These are phyloP conservation scores for Comarum palustre DNA, from an alignment of 306 rosid genomes.

Conservation along the genomic window DNA sequence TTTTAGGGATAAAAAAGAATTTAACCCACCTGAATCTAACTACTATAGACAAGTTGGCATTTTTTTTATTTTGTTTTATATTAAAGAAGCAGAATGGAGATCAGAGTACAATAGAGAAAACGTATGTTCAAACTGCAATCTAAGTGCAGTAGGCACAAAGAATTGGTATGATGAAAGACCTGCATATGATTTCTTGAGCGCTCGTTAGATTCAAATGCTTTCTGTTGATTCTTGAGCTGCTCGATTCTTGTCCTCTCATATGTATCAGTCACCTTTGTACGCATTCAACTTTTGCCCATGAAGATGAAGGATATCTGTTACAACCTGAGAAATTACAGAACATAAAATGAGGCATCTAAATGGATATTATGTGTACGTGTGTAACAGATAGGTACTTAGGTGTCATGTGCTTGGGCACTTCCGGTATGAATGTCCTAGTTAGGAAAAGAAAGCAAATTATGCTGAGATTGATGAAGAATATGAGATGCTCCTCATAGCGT, in stretches of 20 bases:
- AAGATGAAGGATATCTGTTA: constrained; percentile 84
- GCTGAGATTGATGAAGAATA: too few species aligned
- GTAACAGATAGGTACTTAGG: neutral
- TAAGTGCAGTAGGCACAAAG: neutral
- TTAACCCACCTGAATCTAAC: neutral
- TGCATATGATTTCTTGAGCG: constrained; percentile 93
- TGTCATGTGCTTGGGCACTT: too few species aligned
- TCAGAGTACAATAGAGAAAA: neutral
- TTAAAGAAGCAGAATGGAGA: neutral
- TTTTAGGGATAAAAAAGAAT: neutral
- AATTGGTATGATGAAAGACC: constrained; percentile 39
- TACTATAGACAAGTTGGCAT: neutral
- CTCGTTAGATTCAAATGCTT: constrained; percentile 88
- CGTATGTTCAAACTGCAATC: neutral
- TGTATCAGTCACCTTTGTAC: constrained; percentile 79
- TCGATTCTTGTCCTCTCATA: constrained; percentile 92
- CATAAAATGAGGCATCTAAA: constrained; percentile 16
- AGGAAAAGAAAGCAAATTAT: too few species aligned
- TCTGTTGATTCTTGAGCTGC: constrained; percentile 80
- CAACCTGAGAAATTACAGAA: constrained; percentile 56
- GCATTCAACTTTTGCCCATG: constrained; percentile 72
- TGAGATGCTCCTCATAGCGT: too few species aligned
- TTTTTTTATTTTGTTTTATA: neutral
- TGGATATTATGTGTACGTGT: neutral
- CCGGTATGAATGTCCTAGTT: too few species aligned